A percentile compares a stretch with the other conserved stretches of the same genome.
These are phyloP conservation scores for Aegle marmelos DNA, from an alignment of 345 rosid genomes.

Conservation along the genomic window DNA sequence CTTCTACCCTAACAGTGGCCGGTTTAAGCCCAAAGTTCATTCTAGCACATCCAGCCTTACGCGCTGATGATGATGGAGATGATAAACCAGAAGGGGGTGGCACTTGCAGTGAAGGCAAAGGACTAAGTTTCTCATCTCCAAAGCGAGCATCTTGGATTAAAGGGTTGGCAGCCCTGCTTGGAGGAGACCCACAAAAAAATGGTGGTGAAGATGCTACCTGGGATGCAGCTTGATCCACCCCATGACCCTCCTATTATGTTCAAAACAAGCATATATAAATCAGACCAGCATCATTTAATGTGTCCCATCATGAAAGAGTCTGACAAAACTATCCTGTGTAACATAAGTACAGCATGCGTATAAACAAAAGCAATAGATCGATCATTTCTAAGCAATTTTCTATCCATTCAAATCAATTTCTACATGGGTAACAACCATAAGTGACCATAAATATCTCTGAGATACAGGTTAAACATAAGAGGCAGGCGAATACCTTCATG, in stretches of 20 bases:
- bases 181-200: constrained; percentile 83
- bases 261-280: neutral
- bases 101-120: constrained; percentile 35
- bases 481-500: constrained; percentile 47
- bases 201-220: constrained; percentile 66
- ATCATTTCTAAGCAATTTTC: neutral
- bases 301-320: too few species aligned
- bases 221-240: constrained; percentile 40
- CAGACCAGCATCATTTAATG: neutral
- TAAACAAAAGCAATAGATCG: neutral
- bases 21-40: constrained; percentile 79
- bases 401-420: too few species aligned
- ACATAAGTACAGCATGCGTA: neutral
- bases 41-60: constrained; percentile 65
- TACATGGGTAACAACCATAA: too few species aligned
- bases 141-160: constrained; percentile 76
- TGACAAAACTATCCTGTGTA: neutral
- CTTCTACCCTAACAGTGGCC: constrained; percentile 98
- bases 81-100: constrained; percentile 55
- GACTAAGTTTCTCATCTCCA: constrained; percentile 55
- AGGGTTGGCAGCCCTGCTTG: constrained; percentile 81
- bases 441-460: too few species aligned
- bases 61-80: constrained; percentile 61
- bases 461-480: neutral
- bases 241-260: constrained; percentile 55